These are phyloP conservation scores for Amyloporia xantha DNA, from an alignment of 768 basidiomycete genomes.

Conservation along the genomic window DNA sequence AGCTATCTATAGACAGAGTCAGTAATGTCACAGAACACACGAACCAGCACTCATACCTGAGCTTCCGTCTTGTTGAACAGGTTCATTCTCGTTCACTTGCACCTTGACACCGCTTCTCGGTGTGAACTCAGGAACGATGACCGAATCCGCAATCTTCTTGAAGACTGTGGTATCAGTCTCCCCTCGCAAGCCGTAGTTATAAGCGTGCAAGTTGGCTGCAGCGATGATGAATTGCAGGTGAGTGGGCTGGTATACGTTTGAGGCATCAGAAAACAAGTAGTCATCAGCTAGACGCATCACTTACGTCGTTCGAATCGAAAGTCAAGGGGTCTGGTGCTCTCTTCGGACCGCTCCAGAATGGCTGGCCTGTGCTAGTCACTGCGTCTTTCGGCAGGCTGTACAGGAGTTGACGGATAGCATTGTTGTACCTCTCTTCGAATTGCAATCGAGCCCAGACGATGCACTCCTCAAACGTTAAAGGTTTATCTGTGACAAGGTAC, in stretches of 20 bases:
- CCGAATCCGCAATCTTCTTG: constrained; percentile 76
- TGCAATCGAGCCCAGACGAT: constrained; percentile 94
- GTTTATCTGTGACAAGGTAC: constrained; percentile 87
- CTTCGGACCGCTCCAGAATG: constrained; percentile 99
- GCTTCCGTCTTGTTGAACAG: constrained; percentile 49
- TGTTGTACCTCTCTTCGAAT: constrained; percentile 92
- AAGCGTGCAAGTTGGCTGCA: constrained; percentile 94
- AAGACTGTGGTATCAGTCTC: constrained; percentile 74
- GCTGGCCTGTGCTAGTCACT: constrained; percentile 84
- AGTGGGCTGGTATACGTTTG: constrained; percentile 44
- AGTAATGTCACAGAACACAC: constrained; percentile 6
- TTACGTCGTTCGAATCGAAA: constrained; percentile 83
- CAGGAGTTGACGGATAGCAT: constrained; percentile 86
- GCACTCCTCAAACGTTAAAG: constrained; percentile 94
- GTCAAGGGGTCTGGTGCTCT: constrained; percentile 87
- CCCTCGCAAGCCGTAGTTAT: constrained; percentile 95
- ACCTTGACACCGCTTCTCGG: constrained; percentile 90
- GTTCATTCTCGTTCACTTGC: constrained; percentile 90
- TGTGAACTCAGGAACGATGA: constrained; percentile 87
- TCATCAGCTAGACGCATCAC: constrained; percentile 17
- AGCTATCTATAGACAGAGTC: constrained; percentile 31
- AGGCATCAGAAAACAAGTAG: not conserved
- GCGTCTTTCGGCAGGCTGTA: constrained; percentile 95
- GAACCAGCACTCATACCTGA: constrained; percentile 6
- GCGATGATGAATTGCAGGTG: constrained; percentile 89